Percentiles rank a stretch among this genome's conserved stretches.
Conservation (phyloP, 1,284 basidiomycete species). For the Tylopilus sp. region DNA sequence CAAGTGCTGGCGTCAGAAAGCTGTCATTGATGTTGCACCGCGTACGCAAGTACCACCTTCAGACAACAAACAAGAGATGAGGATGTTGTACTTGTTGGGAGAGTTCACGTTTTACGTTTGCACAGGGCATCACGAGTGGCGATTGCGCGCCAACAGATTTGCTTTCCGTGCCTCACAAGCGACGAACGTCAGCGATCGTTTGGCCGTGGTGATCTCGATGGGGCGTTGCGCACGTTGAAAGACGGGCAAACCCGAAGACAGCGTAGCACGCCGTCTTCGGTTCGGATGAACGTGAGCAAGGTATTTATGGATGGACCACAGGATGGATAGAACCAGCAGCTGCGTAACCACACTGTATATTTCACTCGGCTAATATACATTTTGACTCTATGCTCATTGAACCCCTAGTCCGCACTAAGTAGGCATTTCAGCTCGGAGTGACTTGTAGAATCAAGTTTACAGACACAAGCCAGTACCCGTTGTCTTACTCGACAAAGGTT, state of each 20-base stretch:
- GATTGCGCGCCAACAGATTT: neutral
- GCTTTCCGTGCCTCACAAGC: conserved; percentile 14
- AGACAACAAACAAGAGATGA: conserved; percentile 22
- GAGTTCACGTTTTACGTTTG: conserved; percentile 3
- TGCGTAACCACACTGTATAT: too few relatives aligned
- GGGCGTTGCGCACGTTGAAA: conserved; percentile 84
- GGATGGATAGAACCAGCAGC: conserved; percentile 21
- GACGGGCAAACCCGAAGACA: conserved; percentile 67
- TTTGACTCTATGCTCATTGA: neutral
- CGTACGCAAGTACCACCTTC: conserved; percentile 31
- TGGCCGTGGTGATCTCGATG: conserved; percentile 82
- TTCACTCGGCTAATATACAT: neutral
- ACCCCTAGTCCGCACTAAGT: too few relatives aligned
- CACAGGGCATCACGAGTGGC: conserved; percentile 19
- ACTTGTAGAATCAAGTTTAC: too few relatives aligned
- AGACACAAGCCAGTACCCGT: too few relatives aligned
- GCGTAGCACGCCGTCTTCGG: conserved; percentile 57
- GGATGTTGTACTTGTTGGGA: neutral
- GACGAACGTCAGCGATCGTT: conserved; percentile 59
- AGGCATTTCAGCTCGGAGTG: too few relatives aligned
- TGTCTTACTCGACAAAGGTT: too few relatives aligned
- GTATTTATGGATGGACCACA: conserved; percentile 78
- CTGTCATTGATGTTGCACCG: conserved; percentile 76
- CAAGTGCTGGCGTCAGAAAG: conserved; percentile 64
- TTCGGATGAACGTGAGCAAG: conserved; percentile 66